Base-by-base conservation (phyloP, 2,329 filamentous ascomycete genomes). In the Claviceps citrina region DNA sequence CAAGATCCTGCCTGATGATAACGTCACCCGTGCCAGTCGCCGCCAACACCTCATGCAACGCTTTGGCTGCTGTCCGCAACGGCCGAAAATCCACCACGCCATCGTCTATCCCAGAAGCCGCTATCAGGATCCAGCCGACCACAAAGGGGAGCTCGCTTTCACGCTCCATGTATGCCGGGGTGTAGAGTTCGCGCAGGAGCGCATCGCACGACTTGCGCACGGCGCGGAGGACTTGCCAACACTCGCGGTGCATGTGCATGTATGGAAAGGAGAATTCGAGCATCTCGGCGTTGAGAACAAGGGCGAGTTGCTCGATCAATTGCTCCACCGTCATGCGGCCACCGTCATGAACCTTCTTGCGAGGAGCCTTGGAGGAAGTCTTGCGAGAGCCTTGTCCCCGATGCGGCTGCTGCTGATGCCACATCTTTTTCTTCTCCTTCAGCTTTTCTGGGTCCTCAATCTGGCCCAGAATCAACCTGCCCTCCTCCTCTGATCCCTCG, bases 241-340 rank as follows among this genome's bases (percentile, higher is more conserved):
- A 63, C 20, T 42, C 39, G 3, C 57, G 55, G 44, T 67, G 66
- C 43, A 69, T 46, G 65, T 44, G 38, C 30, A 34, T 33, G 40
- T 64, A 64, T n/a, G 65, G 61, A 37, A 66, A 63, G 0, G 47
- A 45, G 4, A 65, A 38, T 43, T 63, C 58, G 1, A 58, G 3
- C 0, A 52, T 40, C 44, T 68, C 65, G 6, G 45, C 49, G 1
- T 62, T 47, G 2, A 68, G 50, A 0, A 58, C 50, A 9, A 56
- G 43, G 2, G 49, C 46, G 2, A 67, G 51, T 3, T 43, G 39
- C 31, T 50, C 36, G 19, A 64, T 47, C 0, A 66, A 54, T 16
- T 57, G 32, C 4, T 48, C 47, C 1, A 50, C 38, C 1, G 39
- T 38, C 19, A 55, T 22, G 16, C 34, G 38, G 16, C n/a, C 15